Conservation (phyloP, 1,284 basidiomycete species). For the Veloboletus limbatus region DNA sequence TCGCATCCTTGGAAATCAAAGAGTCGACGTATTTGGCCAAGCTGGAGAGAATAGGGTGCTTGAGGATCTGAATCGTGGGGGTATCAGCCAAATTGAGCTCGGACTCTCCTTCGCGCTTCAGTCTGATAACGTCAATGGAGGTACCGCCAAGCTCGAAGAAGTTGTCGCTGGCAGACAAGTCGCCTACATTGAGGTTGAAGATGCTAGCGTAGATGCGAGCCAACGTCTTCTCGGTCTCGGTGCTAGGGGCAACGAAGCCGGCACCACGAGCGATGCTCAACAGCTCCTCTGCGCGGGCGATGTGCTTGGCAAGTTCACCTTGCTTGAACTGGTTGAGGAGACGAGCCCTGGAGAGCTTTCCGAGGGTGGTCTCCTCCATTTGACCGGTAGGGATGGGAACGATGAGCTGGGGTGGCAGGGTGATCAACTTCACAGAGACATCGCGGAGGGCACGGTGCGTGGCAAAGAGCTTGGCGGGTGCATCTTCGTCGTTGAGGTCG, state of each 20-base stretch:
- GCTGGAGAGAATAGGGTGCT: slow-evolving; percentile 38
- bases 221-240: slow-evolving; percentile 28
- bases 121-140: slow-evolving; percentile 33
- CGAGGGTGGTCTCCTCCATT: slow-evolving; percentile 36
- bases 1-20: no score
- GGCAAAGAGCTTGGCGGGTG: slow-evolving; percentile 13
- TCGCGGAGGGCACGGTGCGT: slow-evolving; percentile 22
- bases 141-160: no score
- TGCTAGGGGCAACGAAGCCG: slow-evolving; percentile 25
- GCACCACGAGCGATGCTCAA: slow-evolving; percentile 26
- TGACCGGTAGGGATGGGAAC: slow-evolving; percentile 28
- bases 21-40: slow-evolving; percentile 31
- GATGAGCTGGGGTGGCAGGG: slow-evolving; percentile 25
- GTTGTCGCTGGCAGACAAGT: no score
- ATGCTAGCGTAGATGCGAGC: slow-evolving; percentile 29
- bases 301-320: slow-evolving; percentile 27
- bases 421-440: slow-evolving; percentile 25
- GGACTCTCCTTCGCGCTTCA: no score
- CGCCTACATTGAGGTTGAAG: no score
- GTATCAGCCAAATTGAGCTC: no score
- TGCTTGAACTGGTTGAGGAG: slow-evolving; percentile 30
- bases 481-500: slow-evolving; percentile 21
- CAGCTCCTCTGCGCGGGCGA: slow-evolving; percentile 30
- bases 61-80: no score
- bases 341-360: slow-evolving; percentile 34